These are phyloP conservation scores for Helicocarpus griseus DNA, from an alignment of 2,329 filamentous ascomycete species.

Conservation along the genomic window DNA sequence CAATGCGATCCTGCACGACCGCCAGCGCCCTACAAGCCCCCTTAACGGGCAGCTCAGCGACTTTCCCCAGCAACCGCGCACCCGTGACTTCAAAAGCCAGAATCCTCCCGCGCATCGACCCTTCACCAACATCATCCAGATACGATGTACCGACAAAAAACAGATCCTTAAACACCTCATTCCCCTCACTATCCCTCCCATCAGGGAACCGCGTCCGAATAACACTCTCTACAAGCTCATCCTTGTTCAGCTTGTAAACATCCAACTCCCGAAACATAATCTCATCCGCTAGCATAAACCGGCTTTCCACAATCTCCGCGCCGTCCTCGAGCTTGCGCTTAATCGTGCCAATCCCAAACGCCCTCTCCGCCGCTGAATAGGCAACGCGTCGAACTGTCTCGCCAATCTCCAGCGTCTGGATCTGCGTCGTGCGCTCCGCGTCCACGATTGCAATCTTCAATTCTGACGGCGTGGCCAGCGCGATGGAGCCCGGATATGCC, in stretches of 20 bases:
- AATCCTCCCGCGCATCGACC: constrained; percentile 62
- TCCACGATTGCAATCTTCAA: constrained; percentile 76
- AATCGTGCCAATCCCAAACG: constrained; percentile 81
- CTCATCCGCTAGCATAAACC: constrained; percentile 86
- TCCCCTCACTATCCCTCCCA: constrained; percentile 45
- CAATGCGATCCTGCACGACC: constrained; percentile 65
- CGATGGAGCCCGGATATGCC: constrained; percentile 70
- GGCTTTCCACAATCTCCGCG: constrained; percentile 65
- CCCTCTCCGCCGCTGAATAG: constrained; percentile 68
- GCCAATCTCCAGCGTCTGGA: constrained; percentile 66
- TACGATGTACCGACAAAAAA: constrained; percentile 90
- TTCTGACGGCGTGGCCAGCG: constrained; percentile 66
- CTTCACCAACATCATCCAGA: constrained; percentile 47
- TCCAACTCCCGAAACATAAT: constrained; percentile 73
- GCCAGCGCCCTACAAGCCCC: constrained; percentile 73
- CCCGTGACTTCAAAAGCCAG: constrained; percentile 68
- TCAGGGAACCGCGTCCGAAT: constrained; percentile 64
- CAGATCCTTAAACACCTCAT: constrained; percentile 49
- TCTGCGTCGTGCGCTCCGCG: constrained; percentile 75
- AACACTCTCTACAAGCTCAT: constrained; percentile 77
- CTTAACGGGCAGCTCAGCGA: constrained; percentile 60
- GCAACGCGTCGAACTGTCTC: constrained; percentile 81
- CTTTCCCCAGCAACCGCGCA: constrained; percentile 60
- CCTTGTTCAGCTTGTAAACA: constrained; percentile 52
- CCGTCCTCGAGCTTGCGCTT: constrained; percentile 60